phyloP scores from a whole-genome alignment of 768 basidiomycete genomes.

The Mycena chlorophos region DNA sequence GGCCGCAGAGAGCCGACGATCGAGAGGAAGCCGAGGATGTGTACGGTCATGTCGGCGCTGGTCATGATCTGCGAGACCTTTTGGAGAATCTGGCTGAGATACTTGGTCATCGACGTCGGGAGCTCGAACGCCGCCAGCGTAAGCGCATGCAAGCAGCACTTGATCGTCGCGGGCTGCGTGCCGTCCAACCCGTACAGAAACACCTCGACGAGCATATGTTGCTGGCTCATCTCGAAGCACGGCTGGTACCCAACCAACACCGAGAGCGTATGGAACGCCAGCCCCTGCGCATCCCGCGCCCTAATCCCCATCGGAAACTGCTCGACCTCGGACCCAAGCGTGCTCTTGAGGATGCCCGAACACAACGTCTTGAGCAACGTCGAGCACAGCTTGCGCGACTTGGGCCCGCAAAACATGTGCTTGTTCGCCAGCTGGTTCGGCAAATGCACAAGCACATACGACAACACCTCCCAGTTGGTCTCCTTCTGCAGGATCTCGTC shows the following conservation, averaged over 20 bases:
- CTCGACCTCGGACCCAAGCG: conserved; percentile 56
- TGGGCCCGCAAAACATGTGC: conserved; percentile 92
- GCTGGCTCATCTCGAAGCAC: conserved; percentile 68
- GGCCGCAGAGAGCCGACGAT: conserved; percentile 80
- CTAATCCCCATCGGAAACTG: conserved; percentile 64
- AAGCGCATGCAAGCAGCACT: conserved; percentile 87
- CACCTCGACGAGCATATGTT: conserved; percentile 71
- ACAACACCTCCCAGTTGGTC: conserved; percentile 88
- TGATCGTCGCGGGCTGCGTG: conserved; percentile 74
- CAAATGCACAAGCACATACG: conserved; percentile 88
- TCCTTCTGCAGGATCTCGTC: conserved; percentile 70
- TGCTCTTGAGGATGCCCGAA: conserved; percentile 57
- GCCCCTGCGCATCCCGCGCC: conserved; percentile 78
- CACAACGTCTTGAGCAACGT: conserved; percentile 69
- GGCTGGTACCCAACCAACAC: conserved; percentile 85
- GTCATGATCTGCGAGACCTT: conserved; percentile 94
- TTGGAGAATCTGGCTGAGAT: conserved; percentile 76
- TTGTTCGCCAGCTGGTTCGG: conserved; percentile 93
- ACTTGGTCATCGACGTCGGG: conserved; percentile 75
- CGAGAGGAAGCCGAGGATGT: conserved; percentile 89
- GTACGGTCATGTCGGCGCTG: conserved; percentile 89
- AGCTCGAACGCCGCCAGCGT: conserved; percentile 88
- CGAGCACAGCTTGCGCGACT: conserved; percentile 62
- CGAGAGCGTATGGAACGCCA: conserved; percentile 84
- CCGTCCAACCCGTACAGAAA: conserved; percentile 70